These are phyloP conservation scores for Coemansia sp. DNA, from an alignment of 192 early-diverging fungal species.

Conservation along the genomic window DNA sequence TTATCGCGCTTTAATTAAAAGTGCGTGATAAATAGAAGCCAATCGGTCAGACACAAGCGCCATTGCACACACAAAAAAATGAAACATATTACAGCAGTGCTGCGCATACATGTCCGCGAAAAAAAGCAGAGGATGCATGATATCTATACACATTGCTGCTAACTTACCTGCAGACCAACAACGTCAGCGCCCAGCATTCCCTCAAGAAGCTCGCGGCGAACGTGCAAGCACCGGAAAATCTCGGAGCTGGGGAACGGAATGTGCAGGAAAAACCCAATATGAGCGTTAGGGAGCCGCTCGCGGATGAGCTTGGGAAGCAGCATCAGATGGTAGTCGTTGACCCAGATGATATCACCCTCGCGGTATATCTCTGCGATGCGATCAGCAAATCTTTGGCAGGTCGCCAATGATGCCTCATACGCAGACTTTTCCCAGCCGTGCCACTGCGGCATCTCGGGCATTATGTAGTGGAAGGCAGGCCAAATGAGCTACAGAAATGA, in stretches of 20 bases:
- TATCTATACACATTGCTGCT: background rate
- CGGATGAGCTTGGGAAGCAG: constrained; percentile 86
- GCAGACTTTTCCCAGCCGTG: constrained; percentile 71
- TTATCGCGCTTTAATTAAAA: constrained; percentile 37
- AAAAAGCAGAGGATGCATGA: too few relatives aligned
- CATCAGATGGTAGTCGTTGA: constrained; percentile 98
- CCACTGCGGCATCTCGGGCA: constrained; percentile 82
- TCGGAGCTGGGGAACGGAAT: constrained; percentile 96
- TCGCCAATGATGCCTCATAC: constrained; percentile 79
- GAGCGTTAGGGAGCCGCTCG: constrained; percentile 75
- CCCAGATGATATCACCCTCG: constrained; percentile 89
- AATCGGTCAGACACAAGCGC: too few relatives aligned
- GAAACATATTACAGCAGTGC: too few relatives aligned
- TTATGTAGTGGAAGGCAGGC: constrained; percentile 96
- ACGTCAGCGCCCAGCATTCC: constrained; percentile 88
- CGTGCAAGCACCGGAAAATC: constrained; percentile 86
- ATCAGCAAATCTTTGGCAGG: constrained; percentile 85
- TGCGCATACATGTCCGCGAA: too few relatives aligned
- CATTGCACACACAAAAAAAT: too few relatives aligned
- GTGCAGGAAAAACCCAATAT: constrained; percentile 94
- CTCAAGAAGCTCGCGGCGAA: constrained; percentile 81
- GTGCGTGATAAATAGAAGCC: too few relatives aligned
- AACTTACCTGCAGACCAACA: constrained; percentile 72
- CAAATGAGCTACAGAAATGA: constrained; percentile 70
- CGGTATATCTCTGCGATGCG: constrained; percentile 72